phyloP scores from a whole-genome alignment of 2,329 filamentous ascomycete species.

The Cladosporium colombiae region DNA sequence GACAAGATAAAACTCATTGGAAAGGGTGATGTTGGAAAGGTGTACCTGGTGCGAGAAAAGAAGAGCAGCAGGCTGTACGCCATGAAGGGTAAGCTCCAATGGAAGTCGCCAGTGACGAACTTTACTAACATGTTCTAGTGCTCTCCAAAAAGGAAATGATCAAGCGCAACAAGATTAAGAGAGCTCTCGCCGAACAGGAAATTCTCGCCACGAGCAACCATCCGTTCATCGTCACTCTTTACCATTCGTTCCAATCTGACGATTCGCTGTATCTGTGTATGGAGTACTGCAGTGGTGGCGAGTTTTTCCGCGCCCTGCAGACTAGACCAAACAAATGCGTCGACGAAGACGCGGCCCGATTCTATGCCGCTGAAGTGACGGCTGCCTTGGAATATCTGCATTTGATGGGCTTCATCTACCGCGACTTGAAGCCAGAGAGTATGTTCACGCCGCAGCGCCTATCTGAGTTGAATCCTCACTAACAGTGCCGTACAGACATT shows the following conservation, averaged over 20 bases:
- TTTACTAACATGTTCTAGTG: conserved; percentile 59
- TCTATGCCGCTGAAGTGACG: conserved; percentile 96
- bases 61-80: conserved; percentile 94
- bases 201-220: conserved; percentile 98
- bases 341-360: conserved; percentile 91
- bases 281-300: conserved; percentile 98
- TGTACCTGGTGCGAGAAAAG: conserved; percentile 96
- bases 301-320: conserved; percentile 96
- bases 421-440: conserved; percentile 97
- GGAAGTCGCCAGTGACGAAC: too few species aligned
- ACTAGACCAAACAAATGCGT: conserved; percentile 97
- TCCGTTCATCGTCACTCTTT: conserved; percentile 96
- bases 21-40: conserved; percentile 97
- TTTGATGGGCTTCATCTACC: conserved; percentile 98
- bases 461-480: conserved; percentile 31
- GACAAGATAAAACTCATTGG: conserved; percentile 99
- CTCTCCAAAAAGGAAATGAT: conserved; percentile 99
- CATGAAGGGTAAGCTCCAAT: conserved; percentile 81
- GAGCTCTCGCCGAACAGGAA: conserved; percentile 94
- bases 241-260: conserved; percentile 98
- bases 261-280: conserved; percentile 99
- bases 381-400: conserved; percentile 95
- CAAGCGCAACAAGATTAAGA: conserved; percentile 99
- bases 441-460: conserved; percentile 44
- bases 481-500: conserved; percentile 68